Evolutionary conservation across 805 yeast genomes (phyloP), one percentile per base, ranked within the genome.

Genomic region (Blastobotrys muscicola): DNA sequence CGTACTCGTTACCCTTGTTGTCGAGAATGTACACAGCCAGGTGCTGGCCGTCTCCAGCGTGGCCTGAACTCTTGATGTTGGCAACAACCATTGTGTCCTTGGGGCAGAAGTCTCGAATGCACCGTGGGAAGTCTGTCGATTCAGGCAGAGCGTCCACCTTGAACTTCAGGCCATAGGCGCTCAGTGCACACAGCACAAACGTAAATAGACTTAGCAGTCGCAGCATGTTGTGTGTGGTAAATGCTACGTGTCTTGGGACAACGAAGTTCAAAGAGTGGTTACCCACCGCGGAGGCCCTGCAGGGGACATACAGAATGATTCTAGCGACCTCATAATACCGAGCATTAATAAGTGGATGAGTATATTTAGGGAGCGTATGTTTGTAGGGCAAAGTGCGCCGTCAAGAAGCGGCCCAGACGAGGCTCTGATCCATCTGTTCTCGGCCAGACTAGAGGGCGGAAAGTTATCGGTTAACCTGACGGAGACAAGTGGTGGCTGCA

Each of bases 61-160:
- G 59, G 31, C 97, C 97, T 52, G 75, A 71, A 8, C 94, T 74
- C 47, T 76, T 74, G 55, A 86, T 74, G 51, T 80, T 82, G 45
- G 89, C 84, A 38, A 90, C 95, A 23, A 90, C 97, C 52, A 89
- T 66, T 60, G 85, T 90, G 45, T 86, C 89, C 52, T 78, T 83
- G 39, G 75, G 68, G 44, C 85, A 94, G 59, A 90, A 90, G 62
- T 92, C 97, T 62, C 98, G 84, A 51, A 92, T 75, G 70, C 98
- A 92, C 46, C 81, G 76, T 32, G 90, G 89, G 32, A 49, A 49
- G 16, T 16, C n/a, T 15, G 50, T 42, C 33, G 59, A 59, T 23
- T 45, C 43, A 16, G 56, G 49, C 31, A 46, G 33, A 13, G 67
- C 66, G 11, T 58, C 61, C 16, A 63, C 56, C 33, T 50, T 46